These are phyloP conservation scores for Phytophthora podocarpi DNA, from an alignment of 352 stramenopile genomes.

Conservation along the genomic window DNA sequence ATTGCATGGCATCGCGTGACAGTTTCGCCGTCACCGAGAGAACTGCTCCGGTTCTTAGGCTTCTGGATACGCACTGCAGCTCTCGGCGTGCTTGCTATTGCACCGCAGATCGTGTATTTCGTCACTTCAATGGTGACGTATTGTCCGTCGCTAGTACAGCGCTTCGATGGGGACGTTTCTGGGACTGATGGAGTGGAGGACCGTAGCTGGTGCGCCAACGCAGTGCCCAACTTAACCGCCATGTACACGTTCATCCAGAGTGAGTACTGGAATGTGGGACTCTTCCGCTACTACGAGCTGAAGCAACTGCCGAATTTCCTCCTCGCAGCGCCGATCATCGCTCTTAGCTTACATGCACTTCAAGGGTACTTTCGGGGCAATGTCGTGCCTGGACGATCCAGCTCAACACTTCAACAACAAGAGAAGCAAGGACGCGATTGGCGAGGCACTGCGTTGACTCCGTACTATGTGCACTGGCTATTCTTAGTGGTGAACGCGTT, in stretches of 20 bases:
- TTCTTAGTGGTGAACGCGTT: constrained; percentile 82
- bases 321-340: constrained; percentile 88
- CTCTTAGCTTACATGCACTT: constrained; percentile 62
- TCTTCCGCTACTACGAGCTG: constrained; percentile 93
- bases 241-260: constrained; percentile 95
- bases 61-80: constrained; percentile 68
- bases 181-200: constrained; percentile 26
- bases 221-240: constrained; percentile 76
- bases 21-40: constrained; percentile 51
- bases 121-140: constrained; percentile 58
- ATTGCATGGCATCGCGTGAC: constrained; percentile 74
- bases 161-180: constrained; percentile 8
- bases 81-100: constrained; percentile 66
- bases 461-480: constrained; percentile 75
- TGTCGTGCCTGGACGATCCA: constrained; percentile 17
- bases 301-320: constrained; percentile 96
- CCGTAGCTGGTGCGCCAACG: constrained; percentile 70
- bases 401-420: neutral
- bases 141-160: constrained; percentile 54
- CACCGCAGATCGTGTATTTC: constrained; percentile 78
- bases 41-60: constrained; percentile 41
- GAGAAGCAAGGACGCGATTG: constrained; percentile 10
- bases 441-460: constrained; percentile 29
- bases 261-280: constrained; percentile 96
- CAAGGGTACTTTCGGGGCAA: constrained; percentile 50